These are phyloP conservation scores for Microcyclospora pomicola DNA, from an alignment of 2,329 filamentous ascomycete genomes.

Conservation along the genomic window DNA sequence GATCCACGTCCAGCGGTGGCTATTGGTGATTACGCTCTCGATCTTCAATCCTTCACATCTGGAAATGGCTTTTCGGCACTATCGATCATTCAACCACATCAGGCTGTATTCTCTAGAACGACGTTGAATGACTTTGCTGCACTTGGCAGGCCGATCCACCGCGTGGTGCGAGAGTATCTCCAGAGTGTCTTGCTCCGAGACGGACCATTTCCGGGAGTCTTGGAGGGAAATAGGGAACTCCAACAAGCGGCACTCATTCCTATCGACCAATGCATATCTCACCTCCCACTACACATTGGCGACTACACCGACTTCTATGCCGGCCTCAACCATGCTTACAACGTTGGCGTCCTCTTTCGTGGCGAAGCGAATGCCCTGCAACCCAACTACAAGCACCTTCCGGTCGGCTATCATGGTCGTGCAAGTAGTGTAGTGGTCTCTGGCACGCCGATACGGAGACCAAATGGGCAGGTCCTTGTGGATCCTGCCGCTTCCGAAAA, in stretches of 20 bases:
- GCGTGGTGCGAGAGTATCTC: slow-evolving; percentile 53
- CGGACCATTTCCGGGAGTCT: slow-evolving; percentile 45
- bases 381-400: slow-evolving; percentile 69
- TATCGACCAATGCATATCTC: slow-evolving; percentile 45
- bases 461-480: slow-evolving; percentile 58
- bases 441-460: slow-evolving; percentile 58
- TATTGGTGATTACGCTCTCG: slow-evolving; percentile 58
- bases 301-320: slow-evolving; percentile 75
- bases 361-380: slow-evolving; percentile 60
- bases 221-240: slow-evolving; percentile 48
- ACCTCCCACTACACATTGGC: slow-evolving; percentile 63
- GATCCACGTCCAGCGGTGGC: slow-evolving; percentile 53
- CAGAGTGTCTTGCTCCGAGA: slow-evolving; percentile 50
- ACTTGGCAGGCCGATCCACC: slow-evolving; percentile 53
- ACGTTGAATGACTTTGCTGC: slow-evolving; percentile 63
- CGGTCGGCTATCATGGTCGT: slow-evolving; percentile 69
- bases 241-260: slow-evolving; percentile 46
- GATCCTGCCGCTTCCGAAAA: slow-evolving; percentile 50
- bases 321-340: slow-evolving; percentile 64
- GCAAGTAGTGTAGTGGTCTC: slow-evolving; percentile 63
- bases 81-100: slow-evolving; percentile 42
- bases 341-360: slow-evolving; percentile 58
- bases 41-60: slow-evolving; percentile 49
- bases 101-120: slow-evolving; percentile 48
- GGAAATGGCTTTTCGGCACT: slow-evolving; percentile 46